Evolutionary conservation across 805 yeast genomes (phyloP), one percentile per base, ranked within the genome.

Genomic region (Starmerella bacillaris): DNA sequence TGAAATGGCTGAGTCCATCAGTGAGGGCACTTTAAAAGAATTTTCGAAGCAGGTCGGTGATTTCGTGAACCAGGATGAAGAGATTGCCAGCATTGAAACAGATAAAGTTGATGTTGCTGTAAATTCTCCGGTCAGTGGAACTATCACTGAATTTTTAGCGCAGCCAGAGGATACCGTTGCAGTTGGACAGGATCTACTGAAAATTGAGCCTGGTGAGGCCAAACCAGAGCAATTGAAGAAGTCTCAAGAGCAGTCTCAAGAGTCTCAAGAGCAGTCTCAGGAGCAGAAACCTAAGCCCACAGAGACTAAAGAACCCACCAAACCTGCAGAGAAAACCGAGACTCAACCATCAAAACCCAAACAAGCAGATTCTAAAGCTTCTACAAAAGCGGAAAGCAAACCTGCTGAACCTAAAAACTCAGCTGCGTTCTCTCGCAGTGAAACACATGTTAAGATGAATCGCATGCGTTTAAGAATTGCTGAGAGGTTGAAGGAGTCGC

Each of bases 391-490:
- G 4, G 46, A 31, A 5, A 24, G 34, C 21, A 51, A 44, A 36
- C 55, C 57, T 34, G 52, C 51, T 44, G 44, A 51, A 43, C 33
- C 49, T 20, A 39, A 49, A 36, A 54, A 57, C 34, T 42, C 61
- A 34, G 80, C 79, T 54, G 21, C 40, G 11, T 46, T 46, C 40
- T 68, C 89, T 39, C 78, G 98, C 66, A 60, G 64, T 42, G 96
- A 89, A 64, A 78, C 74, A 56, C 72, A 83, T 58, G 92, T 89
- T 45, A 86, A 86, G 69, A 86, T 86, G 96, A 89, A 84, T 74
- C 79, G 98, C 68, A 89, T 86, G 96, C 78, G 98, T 65, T 63
- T 80, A 64, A 80, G 98, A 70, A 89, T 89, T 48, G 94, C 98
- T 41, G 96, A 86, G 68, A 80, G 98, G 65, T 77, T 86, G 57